Conservation (phyloP, 1,139 yeast genomes). For the Diutina sp. region DNA sequence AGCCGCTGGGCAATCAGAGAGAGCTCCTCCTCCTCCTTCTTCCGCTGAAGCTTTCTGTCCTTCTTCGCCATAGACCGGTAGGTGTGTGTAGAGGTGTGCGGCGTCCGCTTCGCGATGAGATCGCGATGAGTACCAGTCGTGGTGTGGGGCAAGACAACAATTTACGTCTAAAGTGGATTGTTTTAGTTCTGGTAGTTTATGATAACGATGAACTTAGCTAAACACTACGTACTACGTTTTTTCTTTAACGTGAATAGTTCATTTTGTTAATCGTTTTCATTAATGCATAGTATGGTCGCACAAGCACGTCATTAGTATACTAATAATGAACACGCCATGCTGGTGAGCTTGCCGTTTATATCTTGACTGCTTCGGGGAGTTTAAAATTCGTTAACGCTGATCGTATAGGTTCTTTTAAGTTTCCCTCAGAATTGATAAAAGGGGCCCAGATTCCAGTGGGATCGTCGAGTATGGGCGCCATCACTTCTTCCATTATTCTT, state of each 20-base stretch:
- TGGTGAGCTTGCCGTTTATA: not conserved
- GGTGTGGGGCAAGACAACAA: too few species aligned
- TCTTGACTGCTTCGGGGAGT: not conserved
- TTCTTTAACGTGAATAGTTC: not conserved
- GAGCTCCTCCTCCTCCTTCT: constrained; percentile 32
- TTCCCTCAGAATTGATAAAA: not conserved
- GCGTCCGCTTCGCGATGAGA: not conserved
- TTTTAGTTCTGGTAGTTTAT: too few species aligned
- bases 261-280: not conserved
- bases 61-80: constrained; percentile 5
- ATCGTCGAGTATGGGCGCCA: not conserved
- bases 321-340: too few species aligned
- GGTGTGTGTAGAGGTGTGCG: not conserved
- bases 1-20: constrained; percentile 5
- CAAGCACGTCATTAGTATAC: not conserved
- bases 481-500: not conserved
- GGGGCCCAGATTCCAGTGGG: not conserved
- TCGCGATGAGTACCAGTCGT: not conserved
- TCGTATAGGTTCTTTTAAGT: not conserved
- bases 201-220: not conserved
- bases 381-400: not conserved
- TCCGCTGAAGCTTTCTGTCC: constrained; percentile 13
- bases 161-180: too few species aligned
- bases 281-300: not conserved
- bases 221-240: too few species aligned